Evolutionary conservation across 306 rosid genomes (phyloP).

Genomic region (Castanospermum australe): DNA sequence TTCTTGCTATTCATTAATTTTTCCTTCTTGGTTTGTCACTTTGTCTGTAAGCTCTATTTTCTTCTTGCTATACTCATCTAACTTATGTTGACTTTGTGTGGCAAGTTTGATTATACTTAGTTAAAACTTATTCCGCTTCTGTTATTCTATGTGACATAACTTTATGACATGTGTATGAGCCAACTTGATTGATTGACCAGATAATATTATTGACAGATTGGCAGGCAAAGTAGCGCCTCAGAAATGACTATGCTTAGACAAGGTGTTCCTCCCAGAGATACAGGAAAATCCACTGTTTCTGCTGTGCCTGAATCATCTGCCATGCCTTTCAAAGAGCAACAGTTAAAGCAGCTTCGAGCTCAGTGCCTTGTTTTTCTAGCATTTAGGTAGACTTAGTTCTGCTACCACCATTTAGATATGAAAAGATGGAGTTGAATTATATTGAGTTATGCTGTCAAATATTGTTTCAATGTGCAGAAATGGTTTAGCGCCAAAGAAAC

Average conservation of each 20-base stretch:
- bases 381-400: slow-evolving; percentile 63
- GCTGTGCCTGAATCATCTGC: slow-evolving; percentile 44
- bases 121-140: neutral
- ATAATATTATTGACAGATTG: slow-evolving; percentile 56
- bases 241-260: slow-evolving; percentile 64
- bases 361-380: slow-evolving; percentile 99
- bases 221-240: slow-evolving; percentile 65
- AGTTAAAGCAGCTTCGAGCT: slow-evolving; percentile 96
- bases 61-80: neutral
- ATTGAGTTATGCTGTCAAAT: slow-evolving; percentile 27
- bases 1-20: neutral
- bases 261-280: slow-evolving; percentile 64
- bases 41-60: neutral
- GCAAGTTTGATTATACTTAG: neutral
- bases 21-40: neutral
- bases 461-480: slow-evolving; percentile 62
- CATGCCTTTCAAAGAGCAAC: slow-evolving; percentile 89
- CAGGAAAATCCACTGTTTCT: slow-evolving; percentile 73
- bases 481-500: slow-evolving; percentile 88
- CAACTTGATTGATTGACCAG: slow-evolving; percentile 32
- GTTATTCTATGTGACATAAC: too few species aligned
- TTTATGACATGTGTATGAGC: slow-evolving; percentile 14
- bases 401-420: slow-evolving; percentile 9
- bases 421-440: neutral
- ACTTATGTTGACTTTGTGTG: neutral